These are phyloP conservation scores for Cladosporium cucumerinum DNA, from an alignment of 2,329 filamentous ascomycete species.

Conservation along the genomic window DNA sequence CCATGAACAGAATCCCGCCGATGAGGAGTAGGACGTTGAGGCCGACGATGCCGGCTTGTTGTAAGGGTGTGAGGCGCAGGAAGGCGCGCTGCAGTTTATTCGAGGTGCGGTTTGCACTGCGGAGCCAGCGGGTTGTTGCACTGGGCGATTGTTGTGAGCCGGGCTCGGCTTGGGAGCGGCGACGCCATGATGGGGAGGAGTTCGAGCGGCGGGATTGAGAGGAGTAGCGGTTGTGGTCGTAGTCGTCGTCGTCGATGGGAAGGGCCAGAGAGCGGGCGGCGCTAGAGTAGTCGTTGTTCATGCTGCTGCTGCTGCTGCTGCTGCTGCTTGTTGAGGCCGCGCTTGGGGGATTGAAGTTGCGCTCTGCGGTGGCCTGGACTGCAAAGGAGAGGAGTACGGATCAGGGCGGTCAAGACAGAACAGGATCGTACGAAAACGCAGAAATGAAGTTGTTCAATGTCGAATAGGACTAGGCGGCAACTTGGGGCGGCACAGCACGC, in stretches of 20 bases:
- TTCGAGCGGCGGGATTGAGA: slow-evolving; percentile 29
- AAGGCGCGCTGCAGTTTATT: slow-evolving; percentile 51
- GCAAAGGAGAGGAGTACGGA: neutral
- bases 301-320: neutral
- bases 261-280: slow-evolving; percentile 53
- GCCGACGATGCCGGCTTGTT: slow-evolving; percentile 58
- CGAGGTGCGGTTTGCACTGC: slow-evolving; percentile 31
- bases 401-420: neutral
- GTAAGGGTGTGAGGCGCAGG: slow-evolving; percentile 55
- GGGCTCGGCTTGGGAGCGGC: slow-evolving; percentile 18
- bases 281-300: slow-evolving; percentile 33
- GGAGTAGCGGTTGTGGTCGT: slow-evolving; percentile 25
- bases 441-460: neutral
- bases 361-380: neutral
- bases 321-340: neutral
- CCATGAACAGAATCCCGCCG: slow-evolving; percentile 64
- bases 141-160: slow-evolving; percentile 29
- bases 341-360: neutral
- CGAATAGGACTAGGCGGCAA: neutral
- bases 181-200: slow-evolving; percentile 18
- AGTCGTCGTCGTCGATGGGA: slow-evolving; percentile 41
- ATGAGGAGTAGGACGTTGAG: slow-evolving; percentile 52
- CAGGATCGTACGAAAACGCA: neutral
- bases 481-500: neutral
- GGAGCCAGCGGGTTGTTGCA: slow-evolving; percentile 41